Base-by-base conservation (phyloP, 257 asterid species). In the Sherardia arvensis region DNA sequence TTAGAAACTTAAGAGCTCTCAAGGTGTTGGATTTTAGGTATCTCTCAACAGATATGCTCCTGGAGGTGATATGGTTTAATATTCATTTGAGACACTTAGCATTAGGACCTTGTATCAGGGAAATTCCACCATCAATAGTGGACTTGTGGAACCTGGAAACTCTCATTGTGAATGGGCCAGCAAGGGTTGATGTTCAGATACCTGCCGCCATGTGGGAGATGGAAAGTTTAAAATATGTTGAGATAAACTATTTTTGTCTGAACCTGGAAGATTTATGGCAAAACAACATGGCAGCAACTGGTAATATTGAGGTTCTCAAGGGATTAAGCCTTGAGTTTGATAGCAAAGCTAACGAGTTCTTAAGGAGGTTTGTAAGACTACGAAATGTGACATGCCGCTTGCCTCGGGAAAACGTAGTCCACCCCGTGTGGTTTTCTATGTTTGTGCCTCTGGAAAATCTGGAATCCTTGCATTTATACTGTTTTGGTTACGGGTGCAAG, bases 21-120 rank as follows among this genome's bases (percentile, higher is more conserved):
- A 34, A 3, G 1, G 69, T 65, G 49, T 33, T 65, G 25, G 22
- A 65, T 36, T 53, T 65, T 8, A 14, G n/a, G 32, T 2, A 5
- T 7, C 4, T 65, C 3, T 8, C 1, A 0, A 1, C 0, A 0
- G 1, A n/a, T 3, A 53, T 0, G 11, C 22, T 49, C 26, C 60
- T 27, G 1, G 12, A 65, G 38, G 5, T 51, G 1, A 10, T 65
- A 21, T 14, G n/a, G 14, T 36, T 12, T n/a, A 43, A 29, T 4
- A 21, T 53, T 53, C 58, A 53, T 32, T 7, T 65, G 14, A 49
- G 51, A 53, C 25, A 65, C 49, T 49, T 65, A n/a, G 22, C 62
- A 7, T 22, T 53, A 21, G 3, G 2, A 29, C 17, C 0, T 18
- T 7, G 6, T 7, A 18, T 53, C 11, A 7, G 4, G 5, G 15